Conservation (phyloP, 2,329 filamentous ascomycete species). For the Fusarium duplospermum region DNA sequence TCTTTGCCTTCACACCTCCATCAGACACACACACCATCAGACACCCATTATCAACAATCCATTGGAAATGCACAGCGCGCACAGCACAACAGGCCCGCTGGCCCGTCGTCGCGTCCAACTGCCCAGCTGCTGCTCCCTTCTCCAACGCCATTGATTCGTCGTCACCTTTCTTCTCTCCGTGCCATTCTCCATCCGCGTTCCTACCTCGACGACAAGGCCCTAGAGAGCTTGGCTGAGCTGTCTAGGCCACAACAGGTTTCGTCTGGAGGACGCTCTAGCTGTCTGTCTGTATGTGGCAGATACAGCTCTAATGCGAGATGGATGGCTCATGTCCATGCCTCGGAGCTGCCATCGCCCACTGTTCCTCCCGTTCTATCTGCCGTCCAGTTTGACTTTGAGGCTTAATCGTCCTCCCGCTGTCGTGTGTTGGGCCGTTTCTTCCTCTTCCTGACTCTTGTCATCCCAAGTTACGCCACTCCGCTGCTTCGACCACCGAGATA, state of each 20-base stretch:
- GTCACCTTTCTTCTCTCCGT: neutral
- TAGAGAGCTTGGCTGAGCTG: neutral
- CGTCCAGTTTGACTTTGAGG: constrained; percentile 10
- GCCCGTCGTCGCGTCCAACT: neutral
- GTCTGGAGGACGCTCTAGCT: neutral
- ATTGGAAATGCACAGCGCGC: neutral
- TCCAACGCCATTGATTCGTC: constrained; percentile 7
- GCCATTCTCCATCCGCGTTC: neutral
- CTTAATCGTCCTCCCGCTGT: constrained; percentile 19
- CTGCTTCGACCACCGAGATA: neutral
- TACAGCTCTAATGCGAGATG: neutral
- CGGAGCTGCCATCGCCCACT: constrained; percentile 1
- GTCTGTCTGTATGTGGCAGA: neutral
- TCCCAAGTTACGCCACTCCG: neutral
- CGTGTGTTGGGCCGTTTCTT: constrained; percentile 14
- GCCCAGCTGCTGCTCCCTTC: neutral
- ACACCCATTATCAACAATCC: neutral
- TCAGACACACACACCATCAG: neutral
- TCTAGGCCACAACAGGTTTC: neutral
- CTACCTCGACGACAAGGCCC: constrained; percentile 2
- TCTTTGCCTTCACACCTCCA: neutral
- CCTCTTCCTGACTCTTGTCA: neutral
- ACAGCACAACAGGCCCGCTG: constrained; percentile 1
- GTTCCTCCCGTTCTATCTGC: neutral
- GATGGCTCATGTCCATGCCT: neutral